Evolutionary conservation across 140 eudicot genomes (phyloP), one percentile per base, ranked within the genome.

Genomic region (Cichorium intybus): DNA sequence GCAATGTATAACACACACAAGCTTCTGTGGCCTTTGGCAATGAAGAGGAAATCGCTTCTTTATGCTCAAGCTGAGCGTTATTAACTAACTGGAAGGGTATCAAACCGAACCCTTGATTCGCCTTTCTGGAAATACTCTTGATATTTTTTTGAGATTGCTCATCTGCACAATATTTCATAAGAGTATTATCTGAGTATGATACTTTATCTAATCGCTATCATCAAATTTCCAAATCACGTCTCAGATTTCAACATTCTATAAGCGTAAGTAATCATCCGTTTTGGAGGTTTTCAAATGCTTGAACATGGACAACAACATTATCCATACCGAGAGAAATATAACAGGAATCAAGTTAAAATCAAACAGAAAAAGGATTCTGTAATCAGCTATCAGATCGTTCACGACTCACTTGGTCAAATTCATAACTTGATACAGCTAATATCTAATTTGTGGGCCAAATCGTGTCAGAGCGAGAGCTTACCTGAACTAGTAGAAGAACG

Each of bases 1-100:
- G 96, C 78, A 92, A 77, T 59, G 84, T 71, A 62, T 92, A 92
- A 81, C 90, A 75, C 17, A 81, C 73, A 69, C 84, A 77, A 59
- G 84, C 89, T 79, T 91, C 95, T 45, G 50, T 76, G 39, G 63
- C 63, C 35, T 57, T 63, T 28, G 15, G 31, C 51, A 34, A 59
- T 48, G 17, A 79, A 56, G n/a, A 16, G 51, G 51, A 61, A 24
- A 28, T 66, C 77, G 47, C 61, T 34, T 65, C 39, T 62, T 75
- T 72, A 74, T 11, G 21, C 23, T 60, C 58, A 45, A 21, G 31
- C 52, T 66, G 41, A 37, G 41, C 8, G 10, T 71, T 54, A 47
- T 85, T 76, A 54, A 79, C 69, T 24, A 75, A 29, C 34, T 12
- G 62, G 43, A 62, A 92, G 3, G 99, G 93, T 63, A 92, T 83